Evolutionary conservation across 108 stramenopile species (phyloP).

Genomic region (Skeletonema potamos): DNA sequence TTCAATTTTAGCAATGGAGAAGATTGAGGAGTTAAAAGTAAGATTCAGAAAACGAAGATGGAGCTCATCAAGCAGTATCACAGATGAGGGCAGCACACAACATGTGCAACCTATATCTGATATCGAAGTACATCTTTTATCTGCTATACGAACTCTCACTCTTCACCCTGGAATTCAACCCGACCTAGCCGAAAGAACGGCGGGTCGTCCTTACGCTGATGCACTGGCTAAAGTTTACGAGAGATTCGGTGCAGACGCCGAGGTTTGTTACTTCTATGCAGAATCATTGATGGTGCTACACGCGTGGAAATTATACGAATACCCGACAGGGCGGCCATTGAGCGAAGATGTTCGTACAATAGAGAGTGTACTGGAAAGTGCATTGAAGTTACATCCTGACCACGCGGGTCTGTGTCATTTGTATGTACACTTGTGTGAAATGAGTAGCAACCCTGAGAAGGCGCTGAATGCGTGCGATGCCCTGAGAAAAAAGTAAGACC

Average conservation of each 20-base stretch:
- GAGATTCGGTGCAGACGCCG: constrained; percentile 68
- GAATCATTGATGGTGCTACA: constrained; percentile 81
- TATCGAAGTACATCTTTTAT: constrained; percentile 59
- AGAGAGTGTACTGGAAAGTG: constrained; percentile 57
- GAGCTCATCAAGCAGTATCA: not conserved
- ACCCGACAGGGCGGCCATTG: constrained; percentile 72
- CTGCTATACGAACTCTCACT: constrained; percentile 70
- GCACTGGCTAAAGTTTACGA: constrained; percentile 64
- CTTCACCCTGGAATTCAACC: constrained; percentile 71
- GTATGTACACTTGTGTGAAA: constrained; percentile 86
- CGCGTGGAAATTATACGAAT: constrained; percentile 88
- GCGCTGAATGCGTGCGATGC: constrained; percentile 64
- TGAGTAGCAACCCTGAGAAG: constrained; percentile 70
- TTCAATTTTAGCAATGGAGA: constrained; percentile 61
- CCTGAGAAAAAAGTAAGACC: constrained; percentile 52
- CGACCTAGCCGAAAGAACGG: constrained; percentile 46
- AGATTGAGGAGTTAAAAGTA: constrained; percentile 62
- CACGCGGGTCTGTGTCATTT: constrained; percentile 87
- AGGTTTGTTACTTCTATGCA: constrained; percentile 77
- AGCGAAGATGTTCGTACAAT: constrained; percentile 67
- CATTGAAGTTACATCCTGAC: constrained; percentile 56
- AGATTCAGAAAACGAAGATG: constrained; percentile 36
- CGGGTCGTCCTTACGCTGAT: constrained; percentile 77
- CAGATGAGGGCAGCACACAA: not conserved
- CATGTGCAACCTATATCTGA: constrained; percentile 50